Evolutionary conservation across 73 alveolate genomes (phyloP).

Genomic region (Symbiodinium pilosum): DNA sequence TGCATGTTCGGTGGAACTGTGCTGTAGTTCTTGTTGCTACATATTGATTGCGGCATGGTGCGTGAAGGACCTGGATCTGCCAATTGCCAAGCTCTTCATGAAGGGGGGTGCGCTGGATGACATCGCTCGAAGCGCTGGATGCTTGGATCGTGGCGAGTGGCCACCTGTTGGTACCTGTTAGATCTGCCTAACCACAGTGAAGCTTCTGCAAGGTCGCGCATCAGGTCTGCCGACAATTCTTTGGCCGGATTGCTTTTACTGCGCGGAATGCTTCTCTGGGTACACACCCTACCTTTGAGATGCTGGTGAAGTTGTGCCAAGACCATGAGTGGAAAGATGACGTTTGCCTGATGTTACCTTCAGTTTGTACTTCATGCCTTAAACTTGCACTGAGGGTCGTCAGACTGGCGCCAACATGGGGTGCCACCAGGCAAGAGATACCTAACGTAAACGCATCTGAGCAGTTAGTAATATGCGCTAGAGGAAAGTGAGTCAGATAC

Average conservation of each 20-base stretch:
- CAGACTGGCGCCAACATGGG: neutral
- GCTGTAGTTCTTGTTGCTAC: neutral
- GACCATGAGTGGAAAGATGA: too few relatives aligned
- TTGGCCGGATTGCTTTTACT: neutral
- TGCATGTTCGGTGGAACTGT: too few relatives aligned
- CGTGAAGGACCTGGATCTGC: neutral
- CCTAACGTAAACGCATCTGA: too few relatives aligned
- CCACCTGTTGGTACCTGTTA: neutral
- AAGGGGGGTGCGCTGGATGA: neutral
- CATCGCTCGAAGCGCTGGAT: neutral
- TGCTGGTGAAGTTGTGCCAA: neutral
- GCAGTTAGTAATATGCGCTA: too few relatives aligned
- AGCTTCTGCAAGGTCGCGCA: neutral
- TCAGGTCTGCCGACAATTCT: neutral
- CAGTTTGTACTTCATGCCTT: too few relatives aligned
- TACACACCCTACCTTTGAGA: neutral
- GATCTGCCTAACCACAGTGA: neutral
- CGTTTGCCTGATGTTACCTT: too few relatives aligned
- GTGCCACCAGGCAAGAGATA: slow-evolving; percentile 1
- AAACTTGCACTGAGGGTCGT: neutral
- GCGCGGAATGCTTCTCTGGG: neutral
- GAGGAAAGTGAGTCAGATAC: too few relatives aligned
- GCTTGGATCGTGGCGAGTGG: too few relatives aligned
- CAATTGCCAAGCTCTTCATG: neutral
- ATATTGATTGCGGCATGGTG: neutral